A percentile compares a stretch with the other conserved stretches of the same genome.
Conservation (phyloP, 805 yeast genomes). For the Kuraishia borneana region DNA sequence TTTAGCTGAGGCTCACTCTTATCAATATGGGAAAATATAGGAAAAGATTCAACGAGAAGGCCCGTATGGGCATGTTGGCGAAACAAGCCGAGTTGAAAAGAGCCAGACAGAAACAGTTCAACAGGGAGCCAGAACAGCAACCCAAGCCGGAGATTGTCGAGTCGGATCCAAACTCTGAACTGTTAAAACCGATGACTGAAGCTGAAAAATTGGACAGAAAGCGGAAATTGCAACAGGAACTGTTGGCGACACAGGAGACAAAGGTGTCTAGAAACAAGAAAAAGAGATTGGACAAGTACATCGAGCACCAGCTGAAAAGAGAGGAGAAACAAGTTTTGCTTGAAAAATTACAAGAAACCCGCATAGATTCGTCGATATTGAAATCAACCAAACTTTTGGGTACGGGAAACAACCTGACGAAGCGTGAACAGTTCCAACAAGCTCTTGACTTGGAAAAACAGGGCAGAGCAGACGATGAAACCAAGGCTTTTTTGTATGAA, state of each 20-base stretch:
- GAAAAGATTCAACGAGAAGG: conserved; percentile 74
- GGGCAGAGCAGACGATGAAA: conserved; percentile 57
- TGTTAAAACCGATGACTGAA: conserved; percentile 48
- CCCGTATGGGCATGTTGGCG: conserved; percentile 74
- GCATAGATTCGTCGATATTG: conserved; percentile 59
- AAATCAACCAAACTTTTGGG: conserved; percentile 75
- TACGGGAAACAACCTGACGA: conserved; percentile 52
- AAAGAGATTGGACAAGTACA: conserved; percentile 80
- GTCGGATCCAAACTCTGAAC: conserved; percentile 46
- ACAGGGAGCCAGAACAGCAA: conserved; percentile 33
- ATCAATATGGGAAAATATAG: conserved; percentile 89
- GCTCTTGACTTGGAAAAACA: conserved; percentile 63
- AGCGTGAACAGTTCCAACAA: conserved; percentile 58
- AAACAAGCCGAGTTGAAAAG: conserved; percentile 60
- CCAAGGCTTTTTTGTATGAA: conserved; percentile 57
- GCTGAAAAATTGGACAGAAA: conserved; percentile 57
- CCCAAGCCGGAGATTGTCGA: conserved; percentile 7
- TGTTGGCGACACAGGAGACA: conserved; percentile 50
- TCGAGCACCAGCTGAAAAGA: conserved; percentile 79
- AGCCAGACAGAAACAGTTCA: conserved; percentile 62
- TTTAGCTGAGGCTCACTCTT: no score
- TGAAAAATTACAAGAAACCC: conserved; percentile 56
- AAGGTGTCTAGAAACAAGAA: conserved; percentile 63
- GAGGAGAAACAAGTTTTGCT: conserved; percentile 77
- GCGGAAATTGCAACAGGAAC: conserved; percentile 46